A percentile compares a stretch with the other conserved stretches of the same genome.
phyloP scores from a whole-genome alignment of 495 filamentous ascomycete genomes.

The Aspergillus diversus region DNA sequence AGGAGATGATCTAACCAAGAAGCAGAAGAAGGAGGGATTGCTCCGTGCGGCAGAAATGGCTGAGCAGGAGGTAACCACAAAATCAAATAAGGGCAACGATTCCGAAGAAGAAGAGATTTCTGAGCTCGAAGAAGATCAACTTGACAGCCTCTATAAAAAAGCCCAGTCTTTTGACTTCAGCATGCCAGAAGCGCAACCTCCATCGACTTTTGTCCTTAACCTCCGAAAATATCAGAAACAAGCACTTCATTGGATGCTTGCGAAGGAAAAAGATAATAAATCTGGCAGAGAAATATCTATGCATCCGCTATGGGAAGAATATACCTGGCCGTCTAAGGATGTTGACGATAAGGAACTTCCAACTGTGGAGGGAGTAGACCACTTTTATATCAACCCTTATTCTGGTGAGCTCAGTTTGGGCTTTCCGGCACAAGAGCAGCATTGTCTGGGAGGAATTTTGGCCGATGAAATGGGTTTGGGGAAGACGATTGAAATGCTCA shows the following conservation, averaged over 20 bases:
- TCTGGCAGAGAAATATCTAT: constrained; percentile 73
- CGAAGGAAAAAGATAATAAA: constrained; percentile 83
- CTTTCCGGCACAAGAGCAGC: constrained; percentile 91
- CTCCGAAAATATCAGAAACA: constrained; percentile 95
- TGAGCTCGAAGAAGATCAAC: constrained; percentile 92
- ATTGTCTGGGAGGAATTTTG: constrained; percentile 90
- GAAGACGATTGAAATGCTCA: constrained; percentile 98
- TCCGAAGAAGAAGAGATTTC: constrained; percentile 79
- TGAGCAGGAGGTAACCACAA: constrained; percentile 75
- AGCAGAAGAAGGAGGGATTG: constrained; percentile 78
- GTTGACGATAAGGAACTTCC: constrained; percentile 78
- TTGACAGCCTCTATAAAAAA: constrained; percentile 92
- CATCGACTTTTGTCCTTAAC: constrained; percentile 77
- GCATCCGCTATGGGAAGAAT: constrained; percentile 98
- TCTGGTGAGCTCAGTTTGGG: constrained; percentile 92
- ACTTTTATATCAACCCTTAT: constrained; percentile 96
- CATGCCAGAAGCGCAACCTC: constrained; percentile 82
- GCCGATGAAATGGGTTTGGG: constrained; percentile 93
- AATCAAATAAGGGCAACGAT: constrained; percentile 50
- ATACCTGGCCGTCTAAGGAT: constrained; percentile 85
- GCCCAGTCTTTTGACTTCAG: constrained; percentile 96
- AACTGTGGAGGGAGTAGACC: constrained; percentile 60
- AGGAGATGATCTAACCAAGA: constrained; percentile 73
- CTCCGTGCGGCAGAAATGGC: constrained; percentile 84
- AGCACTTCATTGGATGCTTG: constrained; percentile 92